phyloP scores from a whole-genome alignment of 352 stramenopile species.

The Pythium periplocum region DNA sequence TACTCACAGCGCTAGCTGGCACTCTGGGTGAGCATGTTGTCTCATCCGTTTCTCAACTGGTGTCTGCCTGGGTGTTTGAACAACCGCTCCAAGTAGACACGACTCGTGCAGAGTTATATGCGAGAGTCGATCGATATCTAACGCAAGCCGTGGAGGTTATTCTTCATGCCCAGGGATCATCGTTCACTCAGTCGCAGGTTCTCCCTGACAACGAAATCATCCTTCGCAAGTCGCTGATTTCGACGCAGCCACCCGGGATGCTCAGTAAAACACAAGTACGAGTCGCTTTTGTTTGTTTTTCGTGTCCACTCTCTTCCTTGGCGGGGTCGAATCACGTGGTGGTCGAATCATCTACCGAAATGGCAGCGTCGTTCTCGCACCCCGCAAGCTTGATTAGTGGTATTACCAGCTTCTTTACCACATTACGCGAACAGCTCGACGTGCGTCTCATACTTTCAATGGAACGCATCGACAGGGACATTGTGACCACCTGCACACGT shows the following conservation, averaged over 20 bases:
- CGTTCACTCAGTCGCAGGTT: conserved; percentile 29
- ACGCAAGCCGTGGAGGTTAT: conserved; percentile 27
- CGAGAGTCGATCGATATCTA: conserved; percentile 28
- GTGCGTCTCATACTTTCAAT: conserved; percentile 47
- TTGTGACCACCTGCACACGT: conserved; percentile 36
- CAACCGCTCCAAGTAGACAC: not conserved
- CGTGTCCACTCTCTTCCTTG: conserved; percentile 24
- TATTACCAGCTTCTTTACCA: not conserved
- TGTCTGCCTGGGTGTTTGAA: not conserved
- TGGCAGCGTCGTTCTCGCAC: too few relatives aligned
- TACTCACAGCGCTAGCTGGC: too few relatives aligned
- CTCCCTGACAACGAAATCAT: conserved; percentile 41
- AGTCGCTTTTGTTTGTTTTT: conserved; percentile 43
- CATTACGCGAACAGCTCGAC: conserved; percentile 14
- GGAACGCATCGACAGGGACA: conserved; percentile 33
- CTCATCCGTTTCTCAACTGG: too few relatives aligned
- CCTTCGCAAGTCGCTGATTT: conserved; percentile 41
- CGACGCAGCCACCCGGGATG: conserved; percentile 31
- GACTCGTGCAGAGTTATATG: conserved; percentile 14
- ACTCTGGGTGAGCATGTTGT: too few relatives aligned
- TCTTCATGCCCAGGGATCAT: conserved; percentile 11
- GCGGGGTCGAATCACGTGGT: conserved; percentile 34
- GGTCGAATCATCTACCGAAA: not conserved
- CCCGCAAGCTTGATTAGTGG: too few relatives aligned
- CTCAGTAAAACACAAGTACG: conserved; percentile 1